Base-by-base conservation (phyloP, 768 basidiomycete genomes). In the Calvatia gigantea region DNA sequence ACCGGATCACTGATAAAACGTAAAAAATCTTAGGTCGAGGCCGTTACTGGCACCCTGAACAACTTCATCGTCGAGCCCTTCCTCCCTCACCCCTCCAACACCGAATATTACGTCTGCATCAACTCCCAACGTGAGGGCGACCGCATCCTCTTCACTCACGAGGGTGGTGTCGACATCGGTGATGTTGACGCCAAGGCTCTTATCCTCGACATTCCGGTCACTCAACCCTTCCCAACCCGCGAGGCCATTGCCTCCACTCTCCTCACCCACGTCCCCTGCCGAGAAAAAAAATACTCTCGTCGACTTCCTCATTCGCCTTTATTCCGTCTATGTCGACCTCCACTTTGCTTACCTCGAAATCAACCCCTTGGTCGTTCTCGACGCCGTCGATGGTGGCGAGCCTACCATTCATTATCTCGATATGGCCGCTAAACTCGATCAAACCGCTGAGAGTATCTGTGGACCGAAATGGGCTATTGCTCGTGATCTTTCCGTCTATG, bases 321-420 rank as follows among this genome's bases (percentile, higher is more conserved):
- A 99, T 84, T 87, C 87, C 60, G 94, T 98, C 65, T 98, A 98
- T 71, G 95, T 94, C 62, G 94, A 99, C 71, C 89, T 98, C 51
- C 97, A 99, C 81, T 99, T 98, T 69, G 94, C 97, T 19, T 98
- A 99, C 78, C 92, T 99, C 67, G 96, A 98, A 76, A 99, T 99
- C 75, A 99, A 98, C 82, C 97, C 97, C 39, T 85, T 99, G 53
- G 87, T 98, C 67, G 90, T 92, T 68, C 86, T 98, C 65, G 94
- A 97, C 69, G 86, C 81, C 55, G 85, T 82, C 60, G 75, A 73
- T 29, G 78, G 77, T 17, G 84, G 82, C 57, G 75, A 86, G 60
- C 86, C 88, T 38, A 84, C 83, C 60, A 93, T 98, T 65, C 88
- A 89, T 74, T 98, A 94, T 77, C 87, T 99, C 60, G 96, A 99